These are phyloP conservation scores for Paradendryphiella salina DNA, from an alignment of 2,329 filamentous ascomycete species.

Conservation along the genomic window DNA sequence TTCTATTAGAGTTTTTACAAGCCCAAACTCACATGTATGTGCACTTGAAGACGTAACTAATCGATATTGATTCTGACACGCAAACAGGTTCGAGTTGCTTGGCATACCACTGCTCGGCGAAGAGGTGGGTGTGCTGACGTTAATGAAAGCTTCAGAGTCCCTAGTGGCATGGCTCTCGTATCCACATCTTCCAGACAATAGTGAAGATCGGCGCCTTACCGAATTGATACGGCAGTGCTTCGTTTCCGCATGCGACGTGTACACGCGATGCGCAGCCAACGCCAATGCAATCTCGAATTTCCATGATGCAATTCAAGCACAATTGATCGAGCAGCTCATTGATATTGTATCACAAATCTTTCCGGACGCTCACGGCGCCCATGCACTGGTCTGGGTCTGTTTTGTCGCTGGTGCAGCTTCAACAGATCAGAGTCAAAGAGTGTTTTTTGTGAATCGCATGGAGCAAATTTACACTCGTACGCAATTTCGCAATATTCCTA, in stretches of 20 bases:
- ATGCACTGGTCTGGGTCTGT: conserved; percentile 27
- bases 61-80: background rate
- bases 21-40: conserved; percentile 12
- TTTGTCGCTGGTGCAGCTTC: conserved; percentile 26
- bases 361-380: conserved; percentile 15
- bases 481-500: conserved; percentile 24
- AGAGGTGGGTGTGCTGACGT: conserved; percentile 10
- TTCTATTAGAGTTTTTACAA: conserved; percentile 3
- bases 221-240: conserved; percentile 22
- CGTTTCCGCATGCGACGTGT: conserved; percentile 18
- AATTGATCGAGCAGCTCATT: conserved; percentile 15
- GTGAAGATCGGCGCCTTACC: conserved; percentile 12
- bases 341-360: conserved; percentile 12
- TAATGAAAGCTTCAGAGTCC: conserved; percentile 12
- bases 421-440: conserved; percentile 14
- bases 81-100: background rate
- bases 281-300: background rate
- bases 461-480: conserved; percentile 19
- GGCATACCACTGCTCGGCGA: conserved; percentile 22
- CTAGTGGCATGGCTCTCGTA: conserved; percentile 18
- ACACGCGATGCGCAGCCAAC: conserved; percentile 16
- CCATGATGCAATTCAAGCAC: background rate
- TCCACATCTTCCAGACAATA: conserved; percentile 9
- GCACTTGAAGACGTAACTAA: background rate
- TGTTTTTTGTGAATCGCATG: conserved; percentile 23